These are phyloP conservation scores for Nelumbo lutea DNA, from an alignment of 164 flowering plant genomes.

Conservation along the genomic window DNA sequence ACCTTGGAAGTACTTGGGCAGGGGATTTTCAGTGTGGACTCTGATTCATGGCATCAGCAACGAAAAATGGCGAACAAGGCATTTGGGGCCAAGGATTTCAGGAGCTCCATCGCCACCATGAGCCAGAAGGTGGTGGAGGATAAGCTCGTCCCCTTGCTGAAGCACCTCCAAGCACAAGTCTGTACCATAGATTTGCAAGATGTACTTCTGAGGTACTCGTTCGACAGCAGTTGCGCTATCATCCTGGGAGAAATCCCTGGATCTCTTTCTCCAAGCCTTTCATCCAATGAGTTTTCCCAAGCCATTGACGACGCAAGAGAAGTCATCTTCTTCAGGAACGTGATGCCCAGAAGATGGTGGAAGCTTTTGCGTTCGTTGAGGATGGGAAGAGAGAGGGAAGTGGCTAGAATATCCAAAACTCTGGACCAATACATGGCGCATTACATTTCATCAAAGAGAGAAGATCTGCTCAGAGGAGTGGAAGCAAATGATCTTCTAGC, in stretches of 20 bases:
- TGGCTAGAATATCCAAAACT: constrained; percentile 4
- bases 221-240: constrained; percentile 28
- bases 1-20: constrained; percentile 22
- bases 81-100: not conserved
- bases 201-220: constrained; percentile 29
- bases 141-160: constrained; percentile 22
- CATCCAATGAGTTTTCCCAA: constrained; percentile 21
- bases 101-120: not conserved
- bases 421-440: constrained; percentile 12
- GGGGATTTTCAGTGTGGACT: constrained; percentile 26
- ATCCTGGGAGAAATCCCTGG: constrained; percentile 18
- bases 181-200: constrained; percentile 33
- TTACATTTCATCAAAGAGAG: constrained; percentile 8
- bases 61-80: constrained; percentile 8
- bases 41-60: constrained; percentile 13
- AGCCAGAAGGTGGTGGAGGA: constrained; percentile 18
- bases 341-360: constrained; percentile 31
- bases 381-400: constrained; percentile 20
- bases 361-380: constrained; percentile 26
- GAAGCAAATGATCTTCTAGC: constrained; percentile 20
- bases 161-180: constrained; percentile 1
- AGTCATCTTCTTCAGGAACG: constrained; percentile 20
- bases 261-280: constrained; percentile 19
- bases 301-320: constrained; percentile 34
- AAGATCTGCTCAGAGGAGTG: not conserved